Percentiles rank a stretch among this genome's conserved stretches.
Conservation (phyloP, 2,329 filamentous ascomycete species). For the Plenodomus biglobosus region DNA sequence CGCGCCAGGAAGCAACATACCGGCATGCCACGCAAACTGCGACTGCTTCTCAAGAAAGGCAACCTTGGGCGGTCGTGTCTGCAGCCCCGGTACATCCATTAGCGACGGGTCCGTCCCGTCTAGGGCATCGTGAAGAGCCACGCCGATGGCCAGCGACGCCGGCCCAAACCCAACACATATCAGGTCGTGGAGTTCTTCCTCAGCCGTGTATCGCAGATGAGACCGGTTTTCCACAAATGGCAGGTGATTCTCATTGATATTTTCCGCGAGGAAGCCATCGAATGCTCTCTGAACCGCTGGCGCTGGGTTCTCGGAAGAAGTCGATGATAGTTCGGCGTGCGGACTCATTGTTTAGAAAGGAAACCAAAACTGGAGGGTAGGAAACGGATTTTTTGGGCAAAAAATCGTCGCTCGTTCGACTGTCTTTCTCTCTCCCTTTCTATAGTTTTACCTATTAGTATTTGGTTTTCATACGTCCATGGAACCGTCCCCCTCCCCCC, state of each 20-base stretch:
- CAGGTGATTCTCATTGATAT: constrained; percentile 32
- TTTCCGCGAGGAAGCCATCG: constrained; percentile 27
- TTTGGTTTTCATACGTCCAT: background rate
- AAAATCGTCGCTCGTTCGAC: too few relatives aligned
- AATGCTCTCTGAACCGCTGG: constrained; percentile 33
- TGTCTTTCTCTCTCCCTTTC: too few relatives aligned
- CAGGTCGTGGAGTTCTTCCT: constrained; percentile 74
- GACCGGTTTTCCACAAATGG: constrained; percentile 43
- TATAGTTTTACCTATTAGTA: constrained; percentile 1
- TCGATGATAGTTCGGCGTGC: constrained; percentile 34
- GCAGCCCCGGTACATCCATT: constrained; percentile 38
- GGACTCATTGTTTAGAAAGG: constrained; percentile 36
- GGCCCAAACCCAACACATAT: constrained; percentile 92
- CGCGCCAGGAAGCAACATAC: constrained; percentile 89
- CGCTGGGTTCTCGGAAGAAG: constrained; percentile 17
- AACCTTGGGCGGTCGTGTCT: constrained; percentile 63
- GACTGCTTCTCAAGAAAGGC: constrained; percentile 85
- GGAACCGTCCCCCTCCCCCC: background rate
- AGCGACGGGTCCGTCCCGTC: constrained; percentile 44
- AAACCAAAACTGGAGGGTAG: too few relatives aligned
- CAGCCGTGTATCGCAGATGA: constrained; percentile 55
- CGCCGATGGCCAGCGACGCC: constrained; percentile 83
- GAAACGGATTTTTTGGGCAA: too few relatives aligned
- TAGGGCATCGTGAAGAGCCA: constrained; percentile 78
- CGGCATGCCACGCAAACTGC: constrained; percentile 87